Conservation (phyloP, 2,329 filamentous ascomycete species). For the Alternaria infectoria region DNA sequence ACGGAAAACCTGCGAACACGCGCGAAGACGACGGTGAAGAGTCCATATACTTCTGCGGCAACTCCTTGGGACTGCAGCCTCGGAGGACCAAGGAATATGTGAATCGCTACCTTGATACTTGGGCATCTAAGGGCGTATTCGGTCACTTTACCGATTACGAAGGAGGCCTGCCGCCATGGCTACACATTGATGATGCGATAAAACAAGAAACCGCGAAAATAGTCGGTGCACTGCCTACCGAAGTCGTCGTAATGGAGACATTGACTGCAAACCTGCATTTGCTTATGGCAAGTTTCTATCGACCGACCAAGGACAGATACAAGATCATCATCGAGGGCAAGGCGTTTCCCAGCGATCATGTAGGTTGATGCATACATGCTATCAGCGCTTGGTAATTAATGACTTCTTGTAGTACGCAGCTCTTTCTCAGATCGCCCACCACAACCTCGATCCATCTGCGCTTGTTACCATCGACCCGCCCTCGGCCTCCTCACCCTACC, state of each 20-base stretch:
- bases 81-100: slow-evolving; percentile 69
- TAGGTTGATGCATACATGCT: slow-evolving; percentile 40
- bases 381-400: not conserved
- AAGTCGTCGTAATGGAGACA: slow-evolving; percentile 89
- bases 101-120: slow-evolving; percentile 77
- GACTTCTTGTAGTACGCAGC: slow-evolving; percentile 70
- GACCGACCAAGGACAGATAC: slow-evolving; percentile 67
- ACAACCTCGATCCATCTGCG: slow-evolving; percentile 67
- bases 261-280: slow-evolving; percentile 83
- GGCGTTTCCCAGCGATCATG: slow-evolving; percentile 86
- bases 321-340: slow-evolving; percentile 91
- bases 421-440: slow-evolving; percentile 79
- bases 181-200: slow-evolving; percentile 79
- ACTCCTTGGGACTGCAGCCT: slow-evolving; percentile 86
- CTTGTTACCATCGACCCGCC: slow-evolving; percentile 77
- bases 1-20: slow-evolving; percentile 1
- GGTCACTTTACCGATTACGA: slow-evolving; percentile 78
- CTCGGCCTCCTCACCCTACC: slow-evolving; percentile 56
- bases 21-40: slow-evolving; percentile 47
- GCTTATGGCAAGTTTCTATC: slow-evolving; percentile 84
- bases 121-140: slow-evolving; percentile 82
- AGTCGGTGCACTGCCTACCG: slow-evolving; percentile 73
- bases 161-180: slow-evolving; percentile 74
- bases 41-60: slow-evolving; percentile 84
- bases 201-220: slow-evolving; percentile 73